Evolutionary conservation across 176 grass and related monocot species (phyloP), one percentile per base, ranked within the genome.

Genomic region (Triticum turgidum): DNA sequence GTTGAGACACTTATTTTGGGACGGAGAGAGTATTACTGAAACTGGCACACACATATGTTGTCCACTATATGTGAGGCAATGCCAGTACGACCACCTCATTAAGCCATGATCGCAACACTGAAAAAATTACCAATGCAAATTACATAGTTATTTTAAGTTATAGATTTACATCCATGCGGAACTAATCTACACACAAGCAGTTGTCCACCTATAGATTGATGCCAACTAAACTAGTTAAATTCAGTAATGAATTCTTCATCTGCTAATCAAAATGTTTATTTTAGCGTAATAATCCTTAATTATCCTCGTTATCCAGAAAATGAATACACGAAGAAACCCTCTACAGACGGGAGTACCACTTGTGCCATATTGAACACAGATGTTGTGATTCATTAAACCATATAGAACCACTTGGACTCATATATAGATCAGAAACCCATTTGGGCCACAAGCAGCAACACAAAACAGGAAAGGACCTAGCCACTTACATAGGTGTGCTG

Each of bases 391-490:
- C 51, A 18, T 7, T 61, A 51, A 51, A 83, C 38, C 8, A 41
- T 38, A 69, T 58, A 78, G 44, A 58, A 78, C 76, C 33, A 30
- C 47, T 69, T 32, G 65, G 33, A 68, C 9, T 59, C 9, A 8
- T 12, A 78, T 56, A 51, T 85, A 38, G 3, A 78, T 44, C 5
- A 54, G 24, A 63, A 44, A 45, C 21, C 7, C 11, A 54, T 37
- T 77, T 85, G 76, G 44, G 41, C 17, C 35, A 88, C 67, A 87
- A 77, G 75, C 11, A 18, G 20, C 12, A 13, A 3, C 49, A 54
- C 5, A 54, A 1, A 76, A 61, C 18, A 82, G 73, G 51, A 54
- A 54, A 54, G 51, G 51, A 59, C 13, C 24, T 38, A 51, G 10
- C 20, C 14, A 67, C 65, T 32, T 34, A 66, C 27, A 14, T 9